These are phyloP conservation scores for Extremus antarcticus DNA, from an alignment of 495 filamentous ascomycete species.

Conservation along the genomic window DNA sequence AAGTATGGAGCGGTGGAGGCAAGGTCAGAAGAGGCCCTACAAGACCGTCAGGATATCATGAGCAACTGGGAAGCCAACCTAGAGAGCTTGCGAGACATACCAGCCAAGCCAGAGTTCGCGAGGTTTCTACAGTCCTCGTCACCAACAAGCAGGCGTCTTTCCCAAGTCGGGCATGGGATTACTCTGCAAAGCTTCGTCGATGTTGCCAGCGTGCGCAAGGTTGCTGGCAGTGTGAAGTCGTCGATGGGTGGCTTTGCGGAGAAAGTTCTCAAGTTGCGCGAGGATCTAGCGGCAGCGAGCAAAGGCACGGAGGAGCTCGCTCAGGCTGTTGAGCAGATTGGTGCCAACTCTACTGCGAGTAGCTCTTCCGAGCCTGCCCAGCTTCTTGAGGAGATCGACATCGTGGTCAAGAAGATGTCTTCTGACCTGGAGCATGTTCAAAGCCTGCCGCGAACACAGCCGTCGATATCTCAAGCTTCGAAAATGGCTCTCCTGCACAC, in stretches of 20 bases:
- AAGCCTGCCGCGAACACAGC: conserved; percentile 52
- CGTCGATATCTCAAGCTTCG: conserved; percentile 67
- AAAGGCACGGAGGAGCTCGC: conserved; percentile 43
- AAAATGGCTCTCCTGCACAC: conserved; percentile 81
- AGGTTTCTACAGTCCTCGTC: conserved; percentile 30
- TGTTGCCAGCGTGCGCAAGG: conserved; percentile 50
- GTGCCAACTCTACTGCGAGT: conserved; percentile 22
- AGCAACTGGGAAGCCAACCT: conserved; percentile 60
- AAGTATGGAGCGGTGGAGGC: conserved; percentile 60
- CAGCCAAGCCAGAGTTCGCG: conserved; percentile 47
- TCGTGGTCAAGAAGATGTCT: conserved; percentile 71
- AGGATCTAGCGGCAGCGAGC: conserved; percentile 41
- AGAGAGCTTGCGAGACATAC: conserved; percentile 49
- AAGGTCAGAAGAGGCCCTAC: conserved; percentile 59
- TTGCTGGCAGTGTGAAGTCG: conserved; percentile 35
- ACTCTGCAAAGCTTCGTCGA: conserved; percentile 68
- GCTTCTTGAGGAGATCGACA: conserved; percentile 74
- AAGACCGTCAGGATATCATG: conserved; percentile 56
- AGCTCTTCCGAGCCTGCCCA: conserved; percentile 38
- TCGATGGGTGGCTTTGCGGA: conserved; percentile 42
- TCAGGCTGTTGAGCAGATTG: conserved; percentile 28
- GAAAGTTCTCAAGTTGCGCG: conserved; percentile 42
- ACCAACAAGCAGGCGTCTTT: conserved; percentile 7
- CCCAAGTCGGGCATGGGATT: conserved; percentile 11
- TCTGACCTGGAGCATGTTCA: conserved; percentile 77